Base-by-base conservation (phyloP, 2,329 filamentous ascomycete species). In the Lecanicillium sp. region DNA sequence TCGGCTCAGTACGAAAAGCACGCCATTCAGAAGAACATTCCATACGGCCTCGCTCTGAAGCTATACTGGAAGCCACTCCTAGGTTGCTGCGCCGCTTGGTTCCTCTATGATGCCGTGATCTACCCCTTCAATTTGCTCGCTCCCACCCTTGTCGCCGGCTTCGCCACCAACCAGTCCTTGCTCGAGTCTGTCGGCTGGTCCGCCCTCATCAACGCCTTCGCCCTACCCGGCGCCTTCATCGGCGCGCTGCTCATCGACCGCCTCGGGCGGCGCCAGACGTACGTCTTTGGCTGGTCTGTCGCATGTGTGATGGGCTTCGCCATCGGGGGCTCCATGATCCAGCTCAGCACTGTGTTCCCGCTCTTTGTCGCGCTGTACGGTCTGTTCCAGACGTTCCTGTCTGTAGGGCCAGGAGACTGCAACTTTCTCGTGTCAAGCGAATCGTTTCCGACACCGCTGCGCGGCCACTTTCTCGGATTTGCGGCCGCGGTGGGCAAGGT, bases 1-100 rank as follows among this genome's bases (percentile, higher is more conserved):
- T 78, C 63, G 5, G 24, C 32, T 3, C 52, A 54, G n/a, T 54
- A 51, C 21, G 26, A 36, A 36, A 54, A 52, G 1, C 52, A 54
- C 8, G 52, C 52, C 6, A 54, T 54, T 11, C 48, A 52, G 35
- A 12, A 39, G n/a, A 45, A 51, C 17, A 39, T 54, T 9, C 52
- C 49, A 0, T 51, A 54, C 50, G 42, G 46, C 20, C 51, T 53
- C 21, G 51, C 48, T 7, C 15, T 55, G 20, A 49, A 52, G 38
- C 44, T 52, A 15, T 52, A 54, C 39, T 52, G 37, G 37, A 40
- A 17, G 35, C 35, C 37, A 11, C 21, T 40, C 11, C 37, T 40
- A 7, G 37, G 37, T 3, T 40, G 37, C 23, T 40, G 37, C 37
- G 12, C 37, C 3, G 37, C 50, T 14, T 49, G 51, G 49, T 53